These are phyloP conservation scores for Hibiscus tridactylites DNA, from an alignment of 345 rosid genomes.

Conservation along the genomic window DNA sequence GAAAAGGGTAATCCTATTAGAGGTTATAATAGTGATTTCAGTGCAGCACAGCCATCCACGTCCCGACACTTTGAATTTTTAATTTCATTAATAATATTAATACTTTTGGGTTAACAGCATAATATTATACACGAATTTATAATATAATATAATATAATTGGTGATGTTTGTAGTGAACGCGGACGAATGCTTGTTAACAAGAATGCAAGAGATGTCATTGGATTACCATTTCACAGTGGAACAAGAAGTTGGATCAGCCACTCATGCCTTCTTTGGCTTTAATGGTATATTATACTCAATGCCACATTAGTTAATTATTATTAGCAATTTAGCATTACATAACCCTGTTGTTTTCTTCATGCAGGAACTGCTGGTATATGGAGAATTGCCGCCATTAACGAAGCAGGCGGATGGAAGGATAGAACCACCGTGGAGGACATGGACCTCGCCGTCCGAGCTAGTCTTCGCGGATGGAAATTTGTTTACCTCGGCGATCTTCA, in stretches of 20 bases:
- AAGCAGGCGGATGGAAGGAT: slow-evolving; percentile 99
- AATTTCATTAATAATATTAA: too few relatives aligned
- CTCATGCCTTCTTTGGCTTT: slow-evolving; percentile 98
- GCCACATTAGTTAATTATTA: too few relatives aligned
- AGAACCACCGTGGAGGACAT: slow-evolving; percentile 98
- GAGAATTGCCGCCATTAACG: slow-evolving; percentile 95
- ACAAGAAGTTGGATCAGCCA: slow-evolving; percentile 98
- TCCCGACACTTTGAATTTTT: too few relatives aligned
- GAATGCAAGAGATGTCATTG: slow-evolving; percentile 99
- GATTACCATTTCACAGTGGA: slow-evolving; percentile 98
- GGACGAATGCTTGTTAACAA: slow-evolving; percentile 88
- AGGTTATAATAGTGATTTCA: slow-evolving; percentile 8
- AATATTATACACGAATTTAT: too few relatives aligned
- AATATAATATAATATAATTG: too few relatives aligned
- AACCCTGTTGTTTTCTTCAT: too few relatives aligned
- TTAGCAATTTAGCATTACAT: too few relatives aligned
- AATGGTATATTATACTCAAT: slow-evolving; percentile 34
- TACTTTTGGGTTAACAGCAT: too few relatives aligned
- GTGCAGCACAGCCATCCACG: neutral
- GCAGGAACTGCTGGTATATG: slow-evolving; percentile 97
- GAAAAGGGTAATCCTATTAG: neutral
- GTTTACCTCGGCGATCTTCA: slow-evolving; percentile 97
- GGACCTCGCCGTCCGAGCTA: slow-evolving; percentile 96
- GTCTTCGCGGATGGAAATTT: slow-evolving; percentile 97
- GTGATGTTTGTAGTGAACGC: slow-evolving; percentile 40